phyloP scores from a whole-genome alignment of 2,329 filamentous ascomycete genomes.

The Stemphylium lycopersici region DNA sequence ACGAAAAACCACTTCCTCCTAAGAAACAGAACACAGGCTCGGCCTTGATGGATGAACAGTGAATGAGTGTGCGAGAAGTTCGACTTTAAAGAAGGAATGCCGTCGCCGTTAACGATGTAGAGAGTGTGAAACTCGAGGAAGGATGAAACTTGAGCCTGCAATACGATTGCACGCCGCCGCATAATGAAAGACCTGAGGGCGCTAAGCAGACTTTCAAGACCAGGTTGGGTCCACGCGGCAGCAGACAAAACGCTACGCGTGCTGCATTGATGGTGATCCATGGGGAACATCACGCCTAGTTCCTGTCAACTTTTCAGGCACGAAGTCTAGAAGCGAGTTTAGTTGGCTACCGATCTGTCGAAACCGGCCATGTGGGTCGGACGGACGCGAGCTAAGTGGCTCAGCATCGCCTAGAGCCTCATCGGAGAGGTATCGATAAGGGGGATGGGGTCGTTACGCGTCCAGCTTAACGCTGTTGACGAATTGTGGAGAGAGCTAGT shows the following conservation, averaged over 20 bases:
- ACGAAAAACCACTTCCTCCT: slow-evolving; percentile 28
- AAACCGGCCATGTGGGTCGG: slow-evolving; percentile 17
- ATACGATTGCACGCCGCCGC: slow-evolving; percentile 17
- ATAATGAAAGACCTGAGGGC: slow-evolving; percentile 30
- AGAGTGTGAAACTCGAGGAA: slow-evolving; percentile 25
- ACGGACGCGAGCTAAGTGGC: slow-evolving; percentile 29
- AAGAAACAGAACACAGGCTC: slow-evolving; percentile 35
- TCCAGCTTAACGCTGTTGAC: slow-evolving; percentile 36
- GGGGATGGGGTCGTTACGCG: slow-evolving; percentile 40
- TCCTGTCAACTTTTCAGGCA: slow-evolving; percentile 14
- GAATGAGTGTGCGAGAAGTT: slow-evolving; percentile 33
- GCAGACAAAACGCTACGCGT: slow-evolving; percentile 28
- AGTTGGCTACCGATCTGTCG: slow-evolving; percentile 19
- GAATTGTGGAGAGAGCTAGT: slow-evolving; percentile 38
- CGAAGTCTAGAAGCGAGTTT: slow-evolving; percentile 13
- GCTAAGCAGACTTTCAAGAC: slow-evolving; percentile 23
- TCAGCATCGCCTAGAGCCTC: slow-evolving; percentile 11
- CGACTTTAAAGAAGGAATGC: slow-evolving; percentile 36
- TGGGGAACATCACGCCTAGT: slow-evolving; percentile 12
- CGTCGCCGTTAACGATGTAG: slow-evolving; percentile 15
- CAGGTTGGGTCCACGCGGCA: slow-evolving; percentile 23
- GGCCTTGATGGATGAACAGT: slow-evolving; percentile 36
- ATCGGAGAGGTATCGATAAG: slow-evolving; percentile 24
- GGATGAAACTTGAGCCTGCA: slow-evolving; percentile 26
- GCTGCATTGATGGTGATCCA: slow-evolving; percentile 16